Conservation (phyloP, 257 asterid genomes). For the Forsythia viridissima region DNA sequence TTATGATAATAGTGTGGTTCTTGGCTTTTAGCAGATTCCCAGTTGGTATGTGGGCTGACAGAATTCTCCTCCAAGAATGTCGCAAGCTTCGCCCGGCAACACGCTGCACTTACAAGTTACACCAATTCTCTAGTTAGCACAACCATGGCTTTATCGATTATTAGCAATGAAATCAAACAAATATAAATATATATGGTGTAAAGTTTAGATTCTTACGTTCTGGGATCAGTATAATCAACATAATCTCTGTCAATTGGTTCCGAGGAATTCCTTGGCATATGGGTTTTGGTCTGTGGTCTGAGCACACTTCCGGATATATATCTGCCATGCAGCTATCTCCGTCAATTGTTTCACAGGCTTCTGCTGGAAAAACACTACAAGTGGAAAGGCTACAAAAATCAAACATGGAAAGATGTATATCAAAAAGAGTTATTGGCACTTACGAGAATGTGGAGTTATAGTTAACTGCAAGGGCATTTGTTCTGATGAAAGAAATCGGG, state of each 20-base stretch:
- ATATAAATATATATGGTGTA: not conserved
- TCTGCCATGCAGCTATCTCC: constrained; percentile 57
- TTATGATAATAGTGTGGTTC: not conserved
- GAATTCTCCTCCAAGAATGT: constrained; percentile 52
- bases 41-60: constrained; percentile 31
- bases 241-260: constrained; percentile 62
- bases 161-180: too few species aligned
- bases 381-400: not conserved
- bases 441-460: constrained; percentile 44
- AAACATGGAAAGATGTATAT: not conserved
- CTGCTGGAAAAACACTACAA: constrained; percentile 62
- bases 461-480: constrained; percentile 31
- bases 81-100: constrained; percentile 55
- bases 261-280: constrained; percentile 5
- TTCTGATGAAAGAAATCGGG: constrained; percentile 29
- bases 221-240: constrained; percentile 48
- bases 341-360: constrained; percentile 66
- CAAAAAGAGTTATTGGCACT: constrained; percentile 5
- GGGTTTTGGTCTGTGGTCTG: constrained; percentile 19
- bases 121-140: not conserved
- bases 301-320: constrained; percentile 52
- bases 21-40: constrained; percentile 15
- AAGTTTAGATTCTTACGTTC: constrained; percentile 36
- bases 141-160: not conserved
- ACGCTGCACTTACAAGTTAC: constrained; percentile 37